Evolutionary conservation across 331 rosid genomes (phyloP), one percentile per base, ranked within the genome.

Genomic region (Cydonia oblonga): DNA sequence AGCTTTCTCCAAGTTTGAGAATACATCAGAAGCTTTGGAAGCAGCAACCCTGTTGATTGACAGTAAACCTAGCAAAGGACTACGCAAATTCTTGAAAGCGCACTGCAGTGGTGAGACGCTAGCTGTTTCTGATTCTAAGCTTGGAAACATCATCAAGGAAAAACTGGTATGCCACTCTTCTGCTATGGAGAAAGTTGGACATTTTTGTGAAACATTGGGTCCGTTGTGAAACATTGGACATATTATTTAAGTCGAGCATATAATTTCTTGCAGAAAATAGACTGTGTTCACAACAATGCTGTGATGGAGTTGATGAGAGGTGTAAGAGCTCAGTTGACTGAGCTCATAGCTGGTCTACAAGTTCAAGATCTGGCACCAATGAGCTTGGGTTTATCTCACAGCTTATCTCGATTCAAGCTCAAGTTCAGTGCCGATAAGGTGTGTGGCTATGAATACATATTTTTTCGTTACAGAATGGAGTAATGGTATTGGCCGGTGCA

Each of bases 351-450:
- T 0, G 97, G 99, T 69, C 86, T 91, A 6, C 91, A 90, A 35
- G 91, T 87, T 58, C 96, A 95, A 78, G 99, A 95, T 74, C 71
- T 91, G 93, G 91, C 96, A 7, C 99, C 99, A 9, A 95, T 95
- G 99, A 90, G 92, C 83, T 80, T 95, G 87, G 99, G 97, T 70
- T 84, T 95, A 68, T 95, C 99, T 75, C 97, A 95, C 64, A 95
- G 99, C 81, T 81, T 95, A 54, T 88, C 97, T 53, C 85, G 97
- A 79, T 91, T 89, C 84, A 89, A 87, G 81, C 84, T 95, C 46
- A 95, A 91, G 84, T 95, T 95, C 83, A 95, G 99, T 75, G 93
- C 99, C 6, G 99, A 95, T 29, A 95, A 91, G 96, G 99, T 91
- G 66, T 56, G 61, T 10, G 61, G 5, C 28, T 22, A 51, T 51